Percentiles rank a stretch among this genome's conserved stretches.
phyloP scores from a whole-genome alignment of 768 basidiomycete genomes.

The Mycena rebaudengoi region DNA sequence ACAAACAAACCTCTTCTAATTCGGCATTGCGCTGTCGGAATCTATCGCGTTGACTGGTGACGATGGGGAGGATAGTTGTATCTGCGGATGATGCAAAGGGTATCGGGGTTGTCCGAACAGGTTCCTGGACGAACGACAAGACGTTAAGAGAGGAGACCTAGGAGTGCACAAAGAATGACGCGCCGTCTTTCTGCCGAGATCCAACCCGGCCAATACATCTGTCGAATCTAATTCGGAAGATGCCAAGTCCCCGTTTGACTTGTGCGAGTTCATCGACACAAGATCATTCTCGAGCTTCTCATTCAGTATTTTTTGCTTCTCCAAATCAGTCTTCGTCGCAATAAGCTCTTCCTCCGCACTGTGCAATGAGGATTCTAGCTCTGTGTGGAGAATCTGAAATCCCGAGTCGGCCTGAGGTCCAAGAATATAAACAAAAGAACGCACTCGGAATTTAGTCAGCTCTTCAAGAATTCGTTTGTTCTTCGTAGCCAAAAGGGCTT shows the following conservation, averaged over 20 bases:
- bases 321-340: conserved; percentile 68
- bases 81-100: conserved; percentile 82
- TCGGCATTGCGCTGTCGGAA: conserved; percentile 98
- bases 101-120: conserved; percentile 67
- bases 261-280: conserved; percentile 77
- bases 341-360: conserved; percentile 66
- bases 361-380: conserved; percentile 77
- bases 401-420: background rate
- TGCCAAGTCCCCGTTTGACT: conserved; percentile 43
- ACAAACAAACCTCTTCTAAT: conserved; percentile 83
- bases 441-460: conserved; percentile 87
- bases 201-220: conserved; percentile 78
- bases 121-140: conserved; percentile 33
- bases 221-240: conserved; percentile 42
- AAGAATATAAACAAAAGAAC: conserved; percentile 28
- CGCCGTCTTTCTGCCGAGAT: conserved; percentile 69
- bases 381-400: conserved; percentile 78
- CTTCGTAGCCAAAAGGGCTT: conserved; percentile 90
- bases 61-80: conserved; percentile 96
- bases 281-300: conserved; percentile 94
- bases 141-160: conserved; percentile 9
- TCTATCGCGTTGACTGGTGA: conserved; percentile 96
- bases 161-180: conserved; percentile 24
- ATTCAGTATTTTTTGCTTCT: conserved; percentile 81
- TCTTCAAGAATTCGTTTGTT: conserved; percentile 94